phyloP scores from a whole-genome alignment of 1,284 basidiomycete species.

The Anthracocystis setariae region DNA sequence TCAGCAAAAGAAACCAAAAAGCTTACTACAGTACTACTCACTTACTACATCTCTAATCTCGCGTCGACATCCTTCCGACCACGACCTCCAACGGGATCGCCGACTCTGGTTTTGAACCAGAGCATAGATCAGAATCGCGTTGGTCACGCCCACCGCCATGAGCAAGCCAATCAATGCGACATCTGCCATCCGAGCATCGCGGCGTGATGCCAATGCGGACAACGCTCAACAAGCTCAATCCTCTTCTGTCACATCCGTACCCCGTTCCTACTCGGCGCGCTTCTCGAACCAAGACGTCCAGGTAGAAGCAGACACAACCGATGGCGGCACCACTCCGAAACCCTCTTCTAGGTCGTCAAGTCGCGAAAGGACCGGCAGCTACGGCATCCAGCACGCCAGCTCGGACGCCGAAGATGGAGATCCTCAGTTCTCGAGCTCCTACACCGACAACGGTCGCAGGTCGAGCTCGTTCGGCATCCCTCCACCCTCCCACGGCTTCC shows the following conservation, averaged over 20 bases:
- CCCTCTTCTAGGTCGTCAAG: background rate
- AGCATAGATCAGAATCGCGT: background rate
- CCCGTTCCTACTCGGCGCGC: slow-evolving; percentile 30
- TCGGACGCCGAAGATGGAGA: slow-evolving; percentile 29
- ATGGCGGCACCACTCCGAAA: slow-evolving; percentile 6
- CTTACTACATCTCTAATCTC: background rate
- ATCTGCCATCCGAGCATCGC: slow-evolving; percentile 2
- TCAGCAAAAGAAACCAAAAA: too few species aligned
- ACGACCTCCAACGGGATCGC: background rate
- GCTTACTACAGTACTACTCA: too few species aligned
- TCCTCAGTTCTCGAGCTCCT: slow-evolving; percentile 22
- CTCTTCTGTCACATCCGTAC: slow-evolving; percentile 10
- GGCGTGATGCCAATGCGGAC: background rate
- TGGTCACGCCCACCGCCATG: slow-evolving; percentile 7
- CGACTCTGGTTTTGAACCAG: background rate
- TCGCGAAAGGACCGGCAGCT: background rate
- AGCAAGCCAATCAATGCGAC: slow-evolving; percentile 35
- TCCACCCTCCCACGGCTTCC: slow-evolving; percentile 24
- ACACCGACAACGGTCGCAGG: slow-evolving; percentile 23
- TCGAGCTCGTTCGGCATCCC: slow-evolving; percentile 37
- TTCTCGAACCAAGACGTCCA: slow-evolving; percentile 13
- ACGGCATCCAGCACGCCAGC: slow-evolving; percentile 9
- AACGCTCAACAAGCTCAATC: background rate
- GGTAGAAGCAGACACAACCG: slow-evolving; percentile 7
- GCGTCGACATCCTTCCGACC: background rate